phyloP scores from a whole-genome alignment of 2,329 filamentous ascomycete genomes.

The Ascochyta koolunga region DNA sequence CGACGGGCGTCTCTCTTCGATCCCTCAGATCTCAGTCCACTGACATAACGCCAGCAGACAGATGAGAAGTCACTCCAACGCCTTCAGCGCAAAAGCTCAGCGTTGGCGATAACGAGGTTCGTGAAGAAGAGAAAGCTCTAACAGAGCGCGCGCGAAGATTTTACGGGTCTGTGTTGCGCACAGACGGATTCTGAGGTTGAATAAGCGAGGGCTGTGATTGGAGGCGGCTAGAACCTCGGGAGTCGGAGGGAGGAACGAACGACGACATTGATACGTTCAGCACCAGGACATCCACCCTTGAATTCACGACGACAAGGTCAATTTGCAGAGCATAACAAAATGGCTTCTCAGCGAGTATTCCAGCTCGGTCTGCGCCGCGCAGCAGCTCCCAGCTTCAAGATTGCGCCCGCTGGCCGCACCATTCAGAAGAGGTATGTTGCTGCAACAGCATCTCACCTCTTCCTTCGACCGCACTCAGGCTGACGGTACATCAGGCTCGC shows the following conservation, averaged over 20 bases:
- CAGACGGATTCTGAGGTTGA: constrained; percentile 5
- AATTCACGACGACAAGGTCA: constrained; percentile 25
- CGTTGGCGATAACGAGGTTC: constrained; percentile 51
- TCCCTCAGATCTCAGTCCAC: constrained; percentile 45
- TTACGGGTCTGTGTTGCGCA: constrained; percentile 32
- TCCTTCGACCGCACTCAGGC: constrained; percentile 8
- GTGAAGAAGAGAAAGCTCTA: constrained; percentile 33
- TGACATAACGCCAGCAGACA: constrained; percentile 50
- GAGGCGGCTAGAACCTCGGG: constrained; percentile 31
- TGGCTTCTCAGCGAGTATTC: constrained; percentile 55
- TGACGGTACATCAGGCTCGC: constrained; percentile 47
- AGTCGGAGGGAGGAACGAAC: constrained; percentile 33
- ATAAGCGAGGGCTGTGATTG: constrained; percentile 35
- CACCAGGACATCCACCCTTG: constrained; percentile 27
- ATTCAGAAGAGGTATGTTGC: constrained; percentile 56
- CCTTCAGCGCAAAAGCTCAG: constrained; percentile 43
- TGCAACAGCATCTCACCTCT: constrained; percentile 20
- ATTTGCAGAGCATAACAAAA: constrained; percentile 24
- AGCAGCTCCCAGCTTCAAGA: constrained; percentile 50
- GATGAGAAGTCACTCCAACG: constrained; percentile 44
- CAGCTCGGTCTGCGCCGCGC: constrained; percentile 52
- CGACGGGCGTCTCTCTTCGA: constrained; percentile 58
- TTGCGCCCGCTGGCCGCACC: constrained; percentile 47
- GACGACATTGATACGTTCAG: constrained; percentile 40
- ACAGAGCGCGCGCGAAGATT: constrained; percentile 35